These are phyloP conservation scores for Apiospora rasikravindrae DNA, from an alignment of 2,329 filamentous ascomycete species.

Conservation along the genomic window DNA sequence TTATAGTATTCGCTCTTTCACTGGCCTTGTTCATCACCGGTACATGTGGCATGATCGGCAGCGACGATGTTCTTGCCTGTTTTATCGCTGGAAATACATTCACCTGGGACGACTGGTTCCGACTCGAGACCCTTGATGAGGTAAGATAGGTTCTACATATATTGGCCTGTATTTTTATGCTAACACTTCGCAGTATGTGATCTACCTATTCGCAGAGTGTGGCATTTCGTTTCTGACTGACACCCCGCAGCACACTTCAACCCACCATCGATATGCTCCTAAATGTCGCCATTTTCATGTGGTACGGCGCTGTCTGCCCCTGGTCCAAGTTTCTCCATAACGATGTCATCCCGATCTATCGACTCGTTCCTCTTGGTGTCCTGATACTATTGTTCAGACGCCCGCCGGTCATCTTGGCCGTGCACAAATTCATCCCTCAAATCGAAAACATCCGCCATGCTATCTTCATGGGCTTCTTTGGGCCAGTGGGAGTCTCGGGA, in stretches of 20 bases:
- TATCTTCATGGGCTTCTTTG: conserved; percentile 89
- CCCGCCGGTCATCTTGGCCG: conserved; percentile 74
- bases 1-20: conserved; percentile 84
- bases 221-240: background rate
- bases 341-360: conserved; percentile 72
- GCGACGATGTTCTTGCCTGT: conserved; percentile 88
- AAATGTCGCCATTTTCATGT: conserved; percentile 87
- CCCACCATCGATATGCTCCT: conserved; percentile 94
- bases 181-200: background rate
- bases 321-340: conserved; percentile 75
- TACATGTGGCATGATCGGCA: conserved; percentile 85
- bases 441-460: conserved; percentile 78
- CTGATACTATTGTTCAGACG: conserved; percentile 79
- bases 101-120: conserved; percentile 95
- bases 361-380: conserved; percentile 75
- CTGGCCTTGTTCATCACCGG: conserved; percentile 86
- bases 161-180: background rate
- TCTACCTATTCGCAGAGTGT: background rate
- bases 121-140: conserved; percentile 85
- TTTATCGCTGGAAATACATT: conserved; percentile 92
- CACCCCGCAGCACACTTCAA: conserved; percentile 68
- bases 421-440: conserved; percentile 79
- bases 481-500: conserved; percentile 87
- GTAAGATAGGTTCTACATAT: conserved; percentile 29
- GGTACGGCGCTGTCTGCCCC: conserved; percentile 85